Percentiles rank a stretch among this genome's conserved stretches.
phyloP scores from a whole-genome alignment of 768 basidiomycete species.

The Tephrocybe rancida region DNA sequence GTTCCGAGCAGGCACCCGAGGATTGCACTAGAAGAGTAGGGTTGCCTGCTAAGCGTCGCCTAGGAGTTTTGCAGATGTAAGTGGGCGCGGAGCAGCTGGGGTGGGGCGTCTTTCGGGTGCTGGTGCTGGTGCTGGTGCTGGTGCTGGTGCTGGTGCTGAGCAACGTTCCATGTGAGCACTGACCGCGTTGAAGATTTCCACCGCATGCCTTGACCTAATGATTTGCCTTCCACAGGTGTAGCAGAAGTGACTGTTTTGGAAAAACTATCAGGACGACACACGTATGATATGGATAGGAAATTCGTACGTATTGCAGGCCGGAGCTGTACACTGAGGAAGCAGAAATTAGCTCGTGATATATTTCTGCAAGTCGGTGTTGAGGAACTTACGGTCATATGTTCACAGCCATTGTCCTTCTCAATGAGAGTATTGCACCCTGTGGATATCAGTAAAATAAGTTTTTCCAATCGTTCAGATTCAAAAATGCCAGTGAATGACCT shows the following conservation, averaged over 20 bases:
- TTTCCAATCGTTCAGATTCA: too few relatives aligned
- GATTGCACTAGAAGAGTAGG: too few relatives aligned
- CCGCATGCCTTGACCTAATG: constrained; percentile 21
- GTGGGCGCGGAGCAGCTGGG: neutral
- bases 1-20: too few relatives aligned
- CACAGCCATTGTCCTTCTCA: constrained; percentile 53
- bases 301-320: constrained; percentile 54
- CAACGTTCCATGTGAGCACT: neutral
- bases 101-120: neutral
- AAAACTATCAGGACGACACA: neutral
- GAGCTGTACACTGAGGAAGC: constrained; percentile 46
- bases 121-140: neutral
- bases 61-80: too few relatives aligned
- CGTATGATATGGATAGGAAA: neutral
- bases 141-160: neutral
- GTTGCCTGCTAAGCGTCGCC: too few relatives aligned
- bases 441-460: constrained; percentile 4
- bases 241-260: constrained; percentile 50
- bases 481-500: constrained; percentile 28
- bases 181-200: neutral
- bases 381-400: constrained; percentile 58
- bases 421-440: constrained; percentile 51
- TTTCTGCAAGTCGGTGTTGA: too few relatives aligned
- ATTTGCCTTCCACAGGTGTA: constrained; percentile 53
- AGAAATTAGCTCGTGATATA: neutral